Conservation (phyloP, 2,329 filamentous ascomycete species). For the Exophiala sp. region DNA sequence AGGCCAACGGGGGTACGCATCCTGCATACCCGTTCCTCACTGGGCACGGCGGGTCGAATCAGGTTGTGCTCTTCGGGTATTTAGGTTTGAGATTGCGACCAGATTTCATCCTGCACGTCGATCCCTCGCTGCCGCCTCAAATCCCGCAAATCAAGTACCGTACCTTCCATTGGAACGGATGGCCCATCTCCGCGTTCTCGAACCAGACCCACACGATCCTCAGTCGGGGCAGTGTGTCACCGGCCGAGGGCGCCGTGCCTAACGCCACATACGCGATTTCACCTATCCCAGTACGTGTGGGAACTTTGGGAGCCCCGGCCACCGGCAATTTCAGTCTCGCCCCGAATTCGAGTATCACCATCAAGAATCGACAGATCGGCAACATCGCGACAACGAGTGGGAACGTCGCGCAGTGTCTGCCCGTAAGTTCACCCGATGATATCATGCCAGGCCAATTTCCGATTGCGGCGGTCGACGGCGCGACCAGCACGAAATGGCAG, state of each 20-base stretch:
- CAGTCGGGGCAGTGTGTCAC: conserved; percentile 44
- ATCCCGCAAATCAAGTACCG: conserved; percentile 59
- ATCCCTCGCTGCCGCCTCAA: conserved; percentile 64
- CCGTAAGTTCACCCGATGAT: conserved; percentile 46
- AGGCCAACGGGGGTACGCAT: conserved; percentile 62
- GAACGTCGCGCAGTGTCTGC: conserved; percentile 64
- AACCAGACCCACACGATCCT: conserved; percentile 65
- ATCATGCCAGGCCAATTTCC: conserved; percentile 67
- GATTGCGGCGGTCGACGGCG: conserved; percentile 63
- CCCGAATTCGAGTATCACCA: conserved; percentile 48
- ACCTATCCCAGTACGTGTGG: conserved; percentile 59
- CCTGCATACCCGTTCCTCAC: conserved; percentile 70
- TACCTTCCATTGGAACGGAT: conserved; percentile 65
- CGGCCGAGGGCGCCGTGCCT: conserved; percentile 47
- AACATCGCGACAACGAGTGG: conserved; percentile 52
- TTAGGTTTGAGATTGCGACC: conserved; percentile 61
- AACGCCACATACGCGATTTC: conserved; percentile 52
- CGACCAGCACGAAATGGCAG: conserved; percentile 65
- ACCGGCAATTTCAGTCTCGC: conserved; percentile 45
- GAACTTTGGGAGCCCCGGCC: conserved; percentile 37
- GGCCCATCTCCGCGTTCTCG: conserved; percentile 58
- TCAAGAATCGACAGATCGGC: conserved; percentile 59
- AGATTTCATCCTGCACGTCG: conserved; percentile 55
- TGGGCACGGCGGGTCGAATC: conserved; percentile 66
- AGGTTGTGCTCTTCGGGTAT: conserved; percentile 65